These are phyloP conservation scores for Terana coerulea DNA, from an alignment of 768 basidiomycete genomes.

Conservation along the genomic window DNA sequence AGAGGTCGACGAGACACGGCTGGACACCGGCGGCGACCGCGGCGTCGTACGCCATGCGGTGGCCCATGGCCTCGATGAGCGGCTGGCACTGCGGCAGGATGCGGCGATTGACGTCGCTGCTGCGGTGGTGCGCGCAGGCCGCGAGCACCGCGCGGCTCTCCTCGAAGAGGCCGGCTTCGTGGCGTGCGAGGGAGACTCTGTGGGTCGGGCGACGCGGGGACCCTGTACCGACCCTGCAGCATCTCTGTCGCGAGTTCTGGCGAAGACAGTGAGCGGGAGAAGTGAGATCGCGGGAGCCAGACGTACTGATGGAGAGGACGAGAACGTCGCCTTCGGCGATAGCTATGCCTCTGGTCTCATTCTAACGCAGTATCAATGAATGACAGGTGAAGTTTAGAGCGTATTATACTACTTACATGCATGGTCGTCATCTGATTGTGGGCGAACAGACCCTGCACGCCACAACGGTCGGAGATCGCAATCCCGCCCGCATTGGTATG, in stretches of 20 bases:
- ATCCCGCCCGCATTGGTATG: constrained; percentile 50
- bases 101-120: constrained; percentile 47
- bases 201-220: constrained; percentile 40
- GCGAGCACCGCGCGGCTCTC: constrained; percentile 18
- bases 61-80: constrained; percentile 27
- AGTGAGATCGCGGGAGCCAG: not conserved
- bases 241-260: constrained; percentile 53
- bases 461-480: constrained; percentile 60
- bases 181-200: constrained; percentile 50
- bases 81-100: constrained; percentile 21
- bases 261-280: constrained; percentile 41
- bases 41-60: constrained; percentile 31
- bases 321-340: constrained; percentile 46
- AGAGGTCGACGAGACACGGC: constrained; percentile 24
- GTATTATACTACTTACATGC: not conserved
- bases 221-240: constrained; percentile 46
- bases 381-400: not conserved
- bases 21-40: constrained; percentile 28
- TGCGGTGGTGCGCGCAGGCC: constrained; percentile 38
- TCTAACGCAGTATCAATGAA: constrained; percentile 21
- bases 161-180: constrained; percentile 36
- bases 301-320: constrained; percentile 36
- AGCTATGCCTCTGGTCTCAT: constrained; percentile 33
- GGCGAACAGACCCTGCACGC: constrained; percentile 64
- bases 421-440: constrained; percentile 47